Conservation (phyloP, 73 alveolate species). For the Stentor coeruleus region DNA sequence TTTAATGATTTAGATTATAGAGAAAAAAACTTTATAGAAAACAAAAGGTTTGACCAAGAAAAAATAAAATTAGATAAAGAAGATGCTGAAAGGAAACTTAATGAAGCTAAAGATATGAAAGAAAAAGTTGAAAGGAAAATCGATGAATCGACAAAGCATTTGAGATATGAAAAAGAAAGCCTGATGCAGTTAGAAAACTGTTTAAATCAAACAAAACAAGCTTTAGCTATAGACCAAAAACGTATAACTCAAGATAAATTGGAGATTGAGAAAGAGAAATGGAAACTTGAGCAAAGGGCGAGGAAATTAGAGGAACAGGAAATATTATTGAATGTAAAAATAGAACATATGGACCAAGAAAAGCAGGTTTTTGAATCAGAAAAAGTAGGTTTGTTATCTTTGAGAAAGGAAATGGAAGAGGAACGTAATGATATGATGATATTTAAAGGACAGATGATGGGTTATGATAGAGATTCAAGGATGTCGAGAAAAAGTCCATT, state of each 20-base stretch:
- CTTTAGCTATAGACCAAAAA: neutral
- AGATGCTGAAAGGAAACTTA: neutral
- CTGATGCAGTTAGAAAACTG: neutral
- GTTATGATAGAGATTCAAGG: neutral
- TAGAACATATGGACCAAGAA: neutral
- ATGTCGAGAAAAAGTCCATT: neutral
- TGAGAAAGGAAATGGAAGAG: neutral
- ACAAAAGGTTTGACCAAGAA: neutral
- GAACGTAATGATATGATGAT: neutral
- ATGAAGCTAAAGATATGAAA: neutral
- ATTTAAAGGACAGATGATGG: neutral
- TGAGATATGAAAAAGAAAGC: neutral
- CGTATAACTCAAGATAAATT: neutral
- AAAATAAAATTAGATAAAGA: neutral
- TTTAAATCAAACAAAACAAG: neutral
- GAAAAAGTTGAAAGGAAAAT: neutral
- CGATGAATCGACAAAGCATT: neutral
- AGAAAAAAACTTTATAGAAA: neutral
- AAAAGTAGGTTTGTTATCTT: neutral
- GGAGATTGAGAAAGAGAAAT: neutral
- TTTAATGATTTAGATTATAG: neutral
- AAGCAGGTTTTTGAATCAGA: neutral
- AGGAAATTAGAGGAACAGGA: too few relatives aligned
- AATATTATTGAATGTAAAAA: neutral
- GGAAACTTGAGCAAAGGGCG: neutral